Percentiles rank a stretch among this genome's conserved stretches.
Evolutionary conservation across 306 rosid genomes (phyloP).

Genomic region (Cucurbita moschata): DNA sequence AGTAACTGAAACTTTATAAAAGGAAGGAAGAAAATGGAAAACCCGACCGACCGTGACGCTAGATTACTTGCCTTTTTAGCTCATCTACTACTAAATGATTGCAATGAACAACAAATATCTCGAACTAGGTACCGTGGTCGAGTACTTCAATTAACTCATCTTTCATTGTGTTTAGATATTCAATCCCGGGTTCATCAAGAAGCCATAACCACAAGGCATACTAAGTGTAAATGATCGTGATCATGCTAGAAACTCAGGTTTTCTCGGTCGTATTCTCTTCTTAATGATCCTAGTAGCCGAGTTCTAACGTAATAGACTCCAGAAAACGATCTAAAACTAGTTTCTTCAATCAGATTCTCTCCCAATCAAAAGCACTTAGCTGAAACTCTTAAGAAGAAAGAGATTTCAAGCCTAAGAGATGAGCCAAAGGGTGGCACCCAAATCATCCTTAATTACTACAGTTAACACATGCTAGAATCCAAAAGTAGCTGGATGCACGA

Average conservation of each 20-base stretch:
- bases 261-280: not conserved
- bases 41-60: not conserved
- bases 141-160: not conserved
- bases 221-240: not conserved
- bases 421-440: not conserved
- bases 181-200: not conserved
- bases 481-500: not conserved
- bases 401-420: not conserved
- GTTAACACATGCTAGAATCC: not conserved
- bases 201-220: not conserved
- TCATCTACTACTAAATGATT: not conserved
- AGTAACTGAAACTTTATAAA: not conserved
- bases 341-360: not conserved
- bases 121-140: not conserved
- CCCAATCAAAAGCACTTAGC: not conserved
- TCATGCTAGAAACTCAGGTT: not conserved
- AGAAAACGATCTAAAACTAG: not conserved
- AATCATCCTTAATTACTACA: not conserved
- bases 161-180: not conserved
- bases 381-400: not conserved
- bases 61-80: not conserved
- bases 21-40: not conserved
- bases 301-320: not conserved
- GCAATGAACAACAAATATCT: not conserved
- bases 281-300: not conserved